These are phyloP conservation scores for Aristolochia contorta DNA, from an alignment of 164 flowering plant species.

Conservation along the genomic window DNA sequence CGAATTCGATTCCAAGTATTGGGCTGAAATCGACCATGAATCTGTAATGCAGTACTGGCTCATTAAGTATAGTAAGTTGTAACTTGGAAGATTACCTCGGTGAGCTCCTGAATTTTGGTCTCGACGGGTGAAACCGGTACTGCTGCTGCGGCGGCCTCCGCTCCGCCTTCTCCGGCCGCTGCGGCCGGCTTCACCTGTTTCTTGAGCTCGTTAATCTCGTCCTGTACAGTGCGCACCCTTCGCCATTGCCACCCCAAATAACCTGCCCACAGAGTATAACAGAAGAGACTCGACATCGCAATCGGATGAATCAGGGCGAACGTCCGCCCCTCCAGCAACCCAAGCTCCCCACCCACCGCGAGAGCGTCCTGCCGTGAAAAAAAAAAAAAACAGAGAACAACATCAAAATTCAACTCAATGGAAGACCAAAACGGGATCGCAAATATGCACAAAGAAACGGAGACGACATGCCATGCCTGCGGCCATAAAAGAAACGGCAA, in stretches of 20 bases:
- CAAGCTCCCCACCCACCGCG: constrained; percentile 74
- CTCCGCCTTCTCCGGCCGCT: constrained; percentile 44
- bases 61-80: too few relatives aligned
- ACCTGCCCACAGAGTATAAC: constrained; percentile 80
- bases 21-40: too few relatives aligned
- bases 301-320: constrained; percentile 70
- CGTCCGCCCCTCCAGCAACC: constrained; percentile 74
- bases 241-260: constrained; percentile 98
- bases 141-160: constrained; percentile 19
- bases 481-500: constrained; percentile 51
- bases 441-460: background rate
- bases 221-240: constrained; percentile 72
- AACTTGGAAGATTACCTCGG: constrained; percentile 40
- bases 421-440: background rate
- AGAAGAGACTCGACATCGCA: constrained; percentile 64
- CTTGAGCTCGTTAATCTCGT: constrained; percentile 80
- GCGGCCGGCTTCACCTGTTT: constrained; percentile 65
- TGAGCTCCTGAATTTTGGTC: constrained; percentile 60
- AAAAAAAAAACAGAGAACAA: too few relatives aligned
- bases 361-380: constrained; percentile 51
- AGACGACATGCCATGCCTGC: constrained; percentile 19
- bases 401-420: too few relatives aligned
- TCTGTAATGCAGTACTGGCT: too few relatives aligned
- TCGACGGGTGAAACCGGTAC: constrained; percentile 49
- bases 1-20: too few relatives aligned